Conservation (phyloP, 1,139 yeast genomes). For the Nakaseomyces delphensis region DNA sequence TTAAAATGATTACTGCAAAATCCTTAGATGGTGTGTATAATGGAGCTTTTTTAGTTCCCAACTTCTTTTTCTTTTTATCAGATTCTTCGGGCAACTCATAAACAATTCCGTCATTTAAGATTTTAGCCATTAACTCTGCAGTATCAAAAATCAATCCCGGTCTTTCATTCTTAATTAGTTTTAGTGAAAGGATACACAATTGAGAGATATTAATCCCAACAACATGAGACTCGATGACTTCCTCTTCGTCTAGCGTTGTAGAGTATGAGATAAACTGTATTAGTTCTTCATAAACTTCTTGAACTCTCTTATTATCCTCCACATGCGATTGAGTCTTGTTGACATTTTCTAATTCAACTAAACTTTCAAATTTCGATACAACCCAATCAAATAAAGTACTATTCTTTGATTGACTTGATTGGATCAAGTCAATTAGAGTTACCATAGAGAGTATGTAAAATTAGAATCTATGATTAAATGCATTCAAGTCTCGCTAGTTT, state of each 20-base stretch:
- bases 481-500: not conserved
- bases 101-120: conserved; percentile 25
- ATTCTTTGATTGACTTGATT: conserved; percentile 11
- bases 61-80: conserved; percentile 17
- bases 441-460: not conserved
- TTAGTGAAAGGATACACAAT: conserved; percentile 16
- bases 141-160: conserved; percentile 25
- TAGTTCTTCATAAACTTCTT: conserved; percentile 12
- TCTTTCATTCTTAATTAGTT: conserved; percentile 13
- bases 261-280: conserved; percentile 12
- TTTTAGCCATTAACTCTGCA: conserved; percentile 21
- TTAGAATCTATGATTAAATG: not conserved
- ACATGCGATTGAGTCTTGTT: not conserved
- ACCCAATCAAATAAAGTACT: conserved; percentile 20
- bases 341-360: conserved; percentile 9
- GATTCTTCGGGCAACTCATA: conserved; percentile 9
- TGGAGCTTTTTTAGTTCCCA: conserved; percentile 16
- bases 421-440: not conserved
- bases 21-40: conserved; percentile 23
- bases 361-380: conserved; percentile 13
- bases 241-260: conserved; percentile 11
- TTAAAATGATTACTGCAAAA: conserved; percentile 18
- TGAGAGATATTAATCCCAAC: conserved; percentile 19
- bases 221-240: conserved; percentile 18
- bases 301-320: conserved; percentile 7